These are phyloP conservation scores for Pisolithus tinctorius DNA, from an alignment of 768 basidiomycete species.

Conservation along the genomic window DNA sequence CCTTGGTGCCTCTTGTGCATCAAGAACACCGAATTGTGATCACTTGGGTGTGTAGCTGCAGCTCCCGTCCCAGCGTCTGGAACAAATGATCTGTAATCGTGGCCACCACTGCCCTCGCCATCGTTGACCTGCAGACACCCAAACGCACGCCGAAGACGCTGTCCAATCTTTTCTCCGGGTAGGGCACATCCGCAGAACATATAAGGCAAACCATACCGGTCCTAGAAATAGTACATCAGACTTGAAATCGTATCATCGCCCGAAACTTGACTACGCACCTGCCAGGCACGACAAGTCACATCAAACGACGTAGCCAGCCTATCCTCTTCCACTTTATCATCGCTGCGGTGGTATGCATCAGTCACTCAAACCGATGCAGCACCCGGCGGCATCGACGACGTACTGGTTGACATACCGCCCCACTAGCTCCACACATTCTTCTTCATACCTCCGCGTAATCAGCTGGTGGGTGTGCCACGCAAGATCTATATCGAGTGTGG, in stretches of 20 bases:
- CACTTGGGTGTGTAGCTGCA: conserved; percentile 44
- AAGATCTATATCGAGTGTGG: conserved; percentile 64
- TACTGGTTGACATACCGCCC: conserved; percentile 50
- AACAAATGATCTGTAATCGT: conserved; percentile 1
- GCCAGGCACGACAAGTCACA: conserved; percentile 43
- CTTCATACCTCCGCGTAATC: conserved; percentile 33
- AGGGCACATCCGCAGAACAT: conserved; percentile 53
- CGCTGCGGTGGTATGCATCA: conserved; percentile 24
- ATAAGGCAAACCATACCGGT: conserved; percentile 46
- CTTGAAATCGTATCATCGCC: neutral
- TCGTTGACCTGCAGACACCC: neutral
- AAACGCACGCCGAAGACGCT: conserved; percentile 31
- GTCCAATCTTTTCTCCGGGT: conserved; percentile 39
- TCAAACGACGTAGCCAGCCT: conserved; percentile 42
- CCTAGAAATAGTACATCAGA: conserved; percentile 14
- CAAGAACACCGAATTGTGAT: conserved; percentile 42
- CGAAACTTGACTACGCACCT: conserved; percentile 20
- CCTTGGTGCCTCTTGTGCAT: conserved; percentile 19
- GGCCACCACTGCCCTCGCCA: neutral
- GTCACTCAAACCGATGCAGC: neutral
- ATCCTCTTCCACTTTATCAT: conserved; percentile 46
- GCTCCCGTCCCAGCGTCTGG: conserved; percentile 16
- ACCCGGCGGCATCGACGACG: conserved; percentile 11
- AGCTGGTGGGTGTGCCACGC: conserved; percentile 71
- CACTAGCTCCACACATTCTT: conserved; percentile 32